Evolutionary conservation across 2,329 filamentous ascomycete species (phyloP).

Genomic region (Waltergamsia citrina): DNA sequence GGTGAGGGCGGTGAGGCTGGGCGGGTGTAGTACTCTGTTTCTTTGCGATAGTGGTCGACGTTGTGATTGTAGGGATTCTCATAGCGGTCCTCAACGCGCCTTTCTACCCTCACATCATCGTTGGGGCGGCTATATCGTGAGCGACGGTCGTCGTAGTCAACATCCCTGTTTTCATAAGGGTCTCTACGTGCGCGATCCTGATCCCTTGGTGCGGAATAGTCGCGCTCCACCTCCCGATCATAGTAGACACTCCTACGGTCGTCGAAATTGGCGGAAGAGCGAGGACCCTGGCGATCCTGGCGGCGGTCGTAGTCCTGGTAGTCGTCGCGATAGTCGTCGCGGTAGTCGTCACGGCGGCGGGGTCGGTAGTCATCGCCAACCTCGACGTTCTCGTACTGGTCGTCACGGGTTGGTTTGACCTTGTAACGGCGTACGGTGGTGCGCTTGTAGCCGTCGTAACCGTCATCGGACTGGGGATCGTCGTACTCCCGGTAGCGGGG

Average conservation of each 20-base stretch:
- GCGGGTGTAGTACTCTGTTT: constrained; percentile 52
- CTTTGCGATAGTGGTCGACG: constrained; percentile 49
- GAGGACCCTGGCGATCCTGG: constrained; percentile 38
- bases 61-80: constrained; percentile 37
- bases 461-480: constrained; percentile 30
- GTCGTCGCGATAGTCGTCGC: constrained; percentile 32
- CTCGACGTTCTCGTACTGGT: constrained; percentile 31
- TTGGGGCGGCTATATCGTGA: constrained; percentile 31
- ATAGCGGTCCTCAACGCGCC: constrained; percentile 38
- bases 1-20: constrained; percentile 38
- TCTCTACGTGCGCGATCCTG: constrained; percentile 18
- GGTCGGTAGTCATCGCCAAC: constrained; percentile 35
- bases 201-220: constrained; percentile 7
- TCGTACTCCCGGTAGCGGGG: constrained; percentile 12
- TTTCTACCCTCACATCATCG: constrained; percentile 45
- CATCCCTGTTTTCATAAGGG: constrained; percentile 23
- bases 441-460: constrained; percentile 35
- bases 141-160: constrained; percentile 32
- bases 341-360: constrained; percentile 28
- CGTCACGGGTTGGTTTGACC: constrained; percentile 29
- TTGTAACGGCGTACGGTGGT: constrained; percentile 46
- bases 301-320: constrained; percentile 32
- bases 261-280: constrained; percentile 37
- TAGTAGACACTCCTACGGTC: constrained; percentile 25
- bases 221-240: constrained; percentile 30